Base-by-base conservation (phyloP, 108 stramenopile species). In the Conticribra guillardii region DNA sequence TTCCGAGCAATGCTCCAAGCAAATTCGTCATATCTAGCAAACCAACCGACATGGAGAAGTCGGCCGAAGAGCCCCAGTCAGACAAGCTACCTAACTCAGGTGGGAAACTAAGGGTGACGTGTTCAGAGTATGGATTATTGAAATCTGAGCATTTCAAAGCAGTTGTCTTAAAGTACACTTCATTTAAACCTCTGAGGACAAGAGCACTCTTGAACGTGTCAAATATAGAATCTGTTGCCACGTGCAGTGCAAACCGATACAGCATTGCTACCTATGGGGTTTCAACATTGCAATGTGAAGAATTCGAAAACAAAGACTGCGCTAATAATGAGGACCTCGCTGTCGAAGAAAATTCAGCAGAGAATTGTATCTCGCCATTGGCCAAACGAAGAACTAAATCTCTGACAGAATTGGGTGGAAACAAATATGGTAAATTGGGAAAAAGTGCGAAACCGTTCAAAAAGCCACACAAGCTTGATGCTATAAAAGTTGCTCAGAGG, bases 161-260 rank as follows among this genome's bases (percentile, higher is more conserved):
- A 9, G 56, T 57, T 57, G 31, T 57, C 29, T 11, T 11, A 2
- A 57, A 17, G 4, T 57, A 57, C 8, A 28, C 56, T 32, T 17
- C 17, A 30, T 32, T 32, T 18, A 57, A 57, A 57, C 56, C 56
- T 8, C 17, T 28, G 15, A 30, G n/a, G 28, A 28, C 56, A 18
- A 11, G 31, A 3, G 7, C 17, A 4, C 28, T 57, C 5, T 28
- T 57, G 26, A 29, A 57, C 3, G 56, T 19, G 28, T 17, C 7
- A 17, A 31, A 19, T 32, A 32, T 28, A 1, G 17, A 30, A 4
- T 57, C 56, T 16, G 56, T 57, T n/a, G 56, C 56, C 0, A 29
- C 29, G 11, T 57, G 56, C 31, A 57, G 56, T n/a, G 26, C 31
- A 7, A 57, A 57, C 15, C 56, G 56, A 24, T 57, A n/a, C 29